A percentile compares a stretch with the other conserved stretches of the same genome.
Conservation (phyloP, 768 basidiomycete genomes). For the Mycena venus region DNA sequence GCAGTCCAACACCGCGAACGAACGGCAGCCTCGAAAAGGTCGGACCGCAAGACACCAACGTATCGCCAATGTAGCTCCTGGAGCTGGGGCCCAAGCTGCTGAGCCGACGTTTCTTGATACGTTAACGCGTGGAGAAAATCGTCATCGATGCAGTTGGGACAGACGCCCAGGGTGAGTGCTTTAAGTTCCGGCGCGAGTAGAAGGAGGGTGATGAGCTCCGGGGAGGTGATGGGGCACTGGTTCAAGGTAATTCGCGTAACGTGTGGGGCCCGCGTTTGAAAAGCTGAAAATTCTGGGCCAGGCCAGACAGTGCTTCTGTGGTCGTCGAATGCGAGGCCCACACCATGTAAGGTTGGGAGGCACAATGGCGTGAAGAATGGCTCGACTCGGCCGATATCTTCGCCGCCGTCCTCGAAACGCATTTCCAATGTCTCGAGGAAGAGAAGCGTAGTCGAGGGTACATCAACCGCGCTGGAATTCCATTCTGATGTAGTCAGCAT, state of each 20-base stretch:
- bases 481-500: background rate
- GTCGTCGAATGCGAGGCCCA: background rate
- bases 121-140: background rate
- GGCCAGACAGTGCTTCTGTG: conserved; percentile 5
- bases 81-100: background rate
- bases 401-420: background rate
- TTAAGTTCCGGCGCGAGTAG: background rate
- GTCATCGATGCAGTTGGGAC: background rate
- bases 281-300: background rate
- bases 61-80: background rate
- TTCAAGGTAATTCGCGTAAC: background rate
- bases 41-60: background rate
- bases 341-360: background rate
- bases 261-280: background rate
- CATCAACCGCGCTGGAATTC: background rate
- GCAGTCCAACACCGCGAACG: conserved; percentile 4
- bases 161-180: background rate
- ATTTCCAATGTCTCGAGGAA: background rate
- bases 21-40: background rate
- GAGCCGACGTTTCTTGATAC: background rate
- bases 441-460: background rate
- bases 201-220: background rate
- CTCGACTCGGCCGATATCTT: background rate
- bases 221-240: background rate
- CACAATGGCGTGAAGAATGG: background rate